These are phyloP conservation scores for Linnemannia schmuckeri DNA, from an alignment of 192 early-diverging fungal species.

Conservation along the genomic window DNA sequence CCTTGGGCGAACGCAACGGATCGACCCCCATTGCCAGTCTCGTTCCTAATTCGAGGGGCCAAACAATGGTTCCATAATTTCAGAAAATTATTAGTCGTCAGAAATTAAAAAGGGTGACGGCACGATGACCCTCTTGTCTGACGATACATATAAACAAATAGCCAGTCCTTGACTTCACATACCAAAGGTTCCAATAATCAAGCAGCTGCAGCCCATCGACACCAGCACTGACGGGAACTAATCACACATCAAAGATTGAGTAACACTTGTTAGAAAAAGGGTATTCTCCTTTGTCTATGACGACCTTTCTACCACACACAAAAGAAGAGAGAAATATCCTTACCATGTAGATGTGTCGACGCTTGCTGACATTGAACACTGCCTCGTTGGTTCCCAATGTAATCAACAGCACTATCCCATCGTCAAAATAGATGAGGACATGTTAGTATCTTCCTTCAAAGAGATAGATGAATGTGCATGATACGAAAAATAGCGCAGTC, in stretches of 20 bases:
- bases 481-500: background rate
- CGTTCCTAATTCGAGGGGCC: constrained; percentile 54
- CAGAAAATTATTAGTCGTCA: background rate
- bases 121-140: background rate
- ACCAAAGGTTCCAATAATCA: constrained; percentile 69
- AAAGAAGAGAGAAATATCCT: constrained; percentile 12
- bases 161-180: constrained; percentile 6
- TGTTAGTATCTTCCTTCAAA: background rate
- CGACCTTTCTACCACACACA: background rate
- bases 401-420: constrained; percentile 64
- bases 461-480: background rate
- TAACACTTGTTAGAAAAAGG: background rate
- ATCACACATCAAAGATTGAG: background rate
- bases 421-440: background rate
- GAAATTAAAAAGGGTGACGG: background rate
- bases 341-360: constrained; percentile 83
- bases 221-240: constrained; percentile 66
- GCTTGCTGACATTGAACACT: constrained; percentile 77
- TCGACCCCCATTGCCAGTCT: constrained; percentile 75
- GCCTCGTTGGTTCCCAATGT: constrained; percentile 76
- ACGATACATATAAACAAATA: no score
- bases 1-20: constrained; percentile 77
- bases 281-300: background rate
- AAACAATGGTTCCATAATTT: background rate
- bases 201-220: constrained; percentile 64